A percentile compares a stretch with the other conserved stretches of the same genome.
These are phyloP conservation scores for Phylloporus sp. DNA, from an alignment of 1,284 basidiomycete species.

Conservation along the genomic window DNA sequence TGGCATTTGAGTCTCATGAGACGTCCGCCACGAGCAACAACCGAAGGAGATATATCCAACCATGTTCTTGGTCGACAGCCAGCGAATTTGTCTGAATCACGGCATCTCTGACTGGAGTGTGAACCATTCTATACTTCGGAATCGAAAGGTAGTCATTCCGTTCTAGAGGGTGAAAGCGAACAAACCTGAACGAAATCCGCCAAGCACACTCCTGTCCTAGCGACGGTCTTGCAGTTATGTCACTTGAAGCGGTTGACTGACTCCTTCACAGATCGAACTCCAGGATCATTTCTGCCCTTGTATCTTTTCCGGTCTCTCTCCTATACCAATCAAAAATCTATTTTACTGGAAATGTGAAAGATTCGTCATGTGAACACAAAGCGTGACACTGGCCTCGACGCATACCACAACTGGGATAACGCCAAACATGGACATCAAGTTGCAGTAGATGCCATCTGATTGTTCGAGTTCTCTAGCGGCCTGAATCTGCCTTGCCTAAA, in stretches of 20 bases:
- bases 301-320: not conserved
- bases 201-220: too few species aligned
- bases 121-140: too few species aligned
- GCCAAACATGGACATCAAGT: slow-evolving; percentile 98
- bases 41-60: too few species aligned
- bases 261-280: not conserved
- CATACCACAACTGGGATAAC: slow-evolving; percentile 98
- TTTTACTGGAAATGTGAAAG: not conserved
- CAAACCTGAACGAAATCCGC: too few species aligned
- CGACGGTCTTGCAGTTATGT: not conserved
- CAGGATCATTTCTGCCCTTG: not conserved
- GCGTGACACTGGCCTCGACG: slow-evolving; percentile 96
- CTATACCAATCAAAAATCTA: not conserved
- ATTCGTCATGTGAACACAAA: slow-evolving; percentile 80
- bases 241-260: not conserved
- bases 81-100: too few species aligned
- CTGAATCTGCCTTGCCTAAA: slow-evolving; percentile 89
- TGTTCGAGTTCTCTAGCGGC: slow-evolving; percentile 95
- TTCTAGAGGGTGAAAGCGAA: too few species aligned
- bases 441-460: slow-evolving; percentile 96
- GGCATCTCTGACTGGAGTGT: too few species aligned
- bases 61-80: too few species aligned
- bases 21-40: too few species aligned
- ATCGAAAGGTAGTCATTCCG: too few species aligned
- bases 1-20: too few species aligned